Evolutionary conservation across 768 basidiomycete species (phyloP).

Genomic region (Mycena galericulata): DNA sequence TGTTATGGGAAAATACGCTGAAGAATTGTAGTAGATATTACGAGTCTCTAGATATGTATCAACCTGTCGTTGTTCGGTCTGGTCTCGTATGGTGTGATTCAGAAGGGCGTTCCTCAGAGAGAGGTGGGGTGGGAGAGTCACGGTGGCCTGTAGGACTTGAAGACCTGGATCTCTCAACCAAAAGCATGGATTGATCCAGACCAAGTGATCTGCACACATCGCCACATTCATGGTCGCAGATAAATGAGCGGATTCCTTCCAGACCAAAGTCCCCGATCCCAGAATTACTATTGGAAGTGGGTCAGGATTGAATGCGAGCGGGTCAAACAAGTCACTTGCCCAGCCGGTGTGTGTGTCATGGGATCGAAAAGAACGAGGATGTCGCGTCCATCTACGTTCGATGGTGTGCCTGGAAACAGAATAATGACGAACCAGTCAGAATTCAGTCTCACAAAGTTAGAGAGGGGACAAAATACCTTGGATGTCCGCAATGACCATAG

Average conservation of each 20-base stretch:
- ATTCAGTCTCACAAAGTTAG: not conserved
- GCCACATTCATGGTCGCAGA: not conserved
- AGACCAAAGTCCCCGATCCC: not conserved
- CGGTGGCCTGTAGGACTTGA: too few relatives aligned
- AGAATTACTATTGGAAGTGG: not conserved
- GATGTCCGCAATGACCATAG: slow-evolving; percentile 26
- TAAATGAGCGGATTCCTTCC: not conserved
- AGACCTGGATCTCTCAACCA: too few relatives aligned
- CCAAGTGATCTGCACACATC: not conserved
- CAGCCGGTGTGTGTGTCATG: slow-evolving; percentile 33
- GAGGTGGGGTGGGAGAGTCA: too few relatives aligned
- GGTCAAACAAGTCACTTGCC: not conserved
- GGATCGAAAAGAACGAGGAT: slow-evolving; percentile 31
- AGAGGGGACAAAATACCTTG: slow-evolving; percentile 19
- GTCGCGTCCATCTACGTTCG: slow-evolving; percentile 20
- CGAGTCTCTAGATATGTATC: too few relatives aligned
- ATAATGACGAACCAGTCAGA: not conserved
- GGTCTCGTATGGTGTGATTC: too few relatives aligned
- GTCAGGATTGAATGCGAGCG: not conserved
- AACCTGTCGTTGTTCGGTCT: too few relatives aligned
- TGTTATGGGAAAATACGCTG: too few relatives aligned
- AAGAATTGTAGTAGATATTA: too few relatives aligned
- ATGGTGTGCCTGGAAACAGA: slow-evolving; percentile 23
- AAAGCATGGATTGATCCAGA: not conserved
- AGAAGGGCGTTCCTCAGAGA: too few relatives aligned